These are phyloP conservation scores for Amylocarpus encephaloides DNA, from an alignment of 2,329 filamentous ascomycete species.

Conservation along the genomic window DNA sequence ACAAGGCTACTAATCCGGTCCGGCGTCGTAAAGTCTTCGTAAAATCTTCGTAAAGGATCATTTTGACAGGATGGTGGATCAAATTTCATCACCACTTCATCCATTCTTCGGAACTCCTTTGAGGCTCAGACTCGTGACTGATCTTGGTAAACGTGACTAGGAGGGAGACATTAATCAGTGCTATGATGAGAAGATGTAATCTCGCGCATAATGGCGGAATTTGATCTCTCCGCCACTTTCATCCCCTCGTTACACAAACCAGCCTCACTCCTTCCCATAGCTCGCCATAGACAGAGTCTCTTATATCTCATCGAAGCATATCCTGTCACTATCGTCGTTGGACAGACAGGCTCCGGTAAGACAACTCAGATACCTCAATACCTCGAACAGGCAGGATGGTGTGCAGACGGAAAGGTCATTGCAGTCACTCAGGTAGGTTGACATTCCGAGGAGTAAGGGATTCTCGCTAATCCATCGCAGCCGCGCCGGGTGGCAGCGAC, in stretches of 20 bases:
- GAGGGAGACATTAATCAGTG: too few species aligned
- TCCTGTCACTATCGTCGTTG: slow-evolving; percentile 81
- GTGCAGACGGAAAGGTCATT: slow-evolving; percentile 72
- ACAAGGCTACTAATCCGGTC: neutral
- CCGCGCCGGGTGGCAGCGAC: slow-evolving; percentile 86
- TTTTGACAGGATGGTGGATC: too few species aligned
- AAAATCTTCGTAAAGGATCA: too few species aligned
- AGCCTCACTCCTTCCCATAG: slow-evolving; percentile 74
- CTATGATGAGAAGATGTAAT: neutral
- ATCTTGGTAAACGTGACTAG: too few species aligned
- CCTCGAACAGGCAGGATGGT: slow-evolving; percentile 84
- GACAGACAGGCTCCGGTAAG: slow-evolving; percentile 91
- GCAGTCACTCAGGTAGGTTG: slow-evolving; percentile 78
- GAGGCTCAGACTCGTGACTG: neutral
- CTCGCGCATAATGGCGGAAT: slow-evolving; percentile 37
- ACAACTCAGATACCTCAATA: slow-evolving; percentile 95
- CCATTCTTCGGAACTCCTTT: neutral
- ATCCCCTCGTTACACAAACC: slow-evolving; percentile 87
- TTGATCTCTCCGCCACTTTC: slow-evolving; percentile 51
- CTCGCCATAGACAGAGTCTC: slow-evolving; percentile 70
- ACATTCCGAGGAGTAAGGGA: neutral
- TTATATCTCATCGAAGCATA: slow-evolving; percentile 82
- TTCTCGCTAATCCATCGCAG: slow-evolving; percentile 38
- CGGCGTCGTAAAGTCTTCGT: too few species aligned
- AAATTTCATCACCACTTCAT: too few species aligned